Evolutionary conservation across 1,139 yeast species (phyloP), one percentile per base, ranked within the genome.

Genomic region (Yamadazyma membranifaciens): DNA sequence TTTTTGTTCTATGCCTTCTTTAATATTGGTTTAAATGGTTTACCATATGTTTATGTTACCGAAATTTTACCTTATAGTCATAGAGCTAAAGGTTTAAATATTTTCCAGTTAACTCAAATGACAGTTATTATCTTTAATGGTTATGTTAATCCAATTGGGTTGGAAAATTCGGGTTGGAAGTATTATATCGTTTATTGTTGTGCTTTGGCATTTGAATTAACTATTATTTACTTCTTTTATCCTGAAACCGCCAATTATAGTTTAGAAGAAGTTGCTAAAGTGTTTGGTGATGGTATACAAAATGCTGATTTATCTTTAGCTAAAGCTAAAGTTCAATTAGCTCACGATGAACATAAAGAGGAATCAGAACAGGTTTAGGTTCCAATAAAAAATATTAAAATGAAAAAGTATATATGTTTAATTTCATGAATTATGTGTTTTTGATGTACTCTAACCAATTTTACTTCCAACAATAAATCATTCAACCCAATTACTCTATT

Each of bases 131-230:
- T 56, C 26, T 58, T 50, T 42, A 59, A 59, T 35, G 60, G 77
- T 29, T 78, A 69, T 54, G 80, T 77, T 38, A 77, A 77, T 51
- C 76, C 82, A 6, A 69, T 79, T 53, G 84, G 40, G 16, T 69
- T 80, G 77, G 79, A 69, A 42, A 72, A 72, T 30, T 73, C 78
- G 48, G 67, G 65, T 28, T 78, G 83, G 83, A 77, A 75, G 52
- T 79, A 77, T 60, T 80, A 79, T 56, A 75, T 78, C 48, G 80
- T 79, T 3, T 78, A 52, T 53, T 61, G 72, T 46, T 65, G 69
- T 53, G 50, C 65, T 29, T 45, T 69, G 34, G 65, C 59, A 2
- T 65, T 62, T 33, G 75, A 69, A 47, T 47, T 65, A 16, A 43
- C 56, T 16, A 55, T 68, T 28, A 69, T 68, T 27, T 66, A 57